Base-by-base conservation (phyloP, 805 yeast genomes). In the Wickerhamiella brachini region DNA sequence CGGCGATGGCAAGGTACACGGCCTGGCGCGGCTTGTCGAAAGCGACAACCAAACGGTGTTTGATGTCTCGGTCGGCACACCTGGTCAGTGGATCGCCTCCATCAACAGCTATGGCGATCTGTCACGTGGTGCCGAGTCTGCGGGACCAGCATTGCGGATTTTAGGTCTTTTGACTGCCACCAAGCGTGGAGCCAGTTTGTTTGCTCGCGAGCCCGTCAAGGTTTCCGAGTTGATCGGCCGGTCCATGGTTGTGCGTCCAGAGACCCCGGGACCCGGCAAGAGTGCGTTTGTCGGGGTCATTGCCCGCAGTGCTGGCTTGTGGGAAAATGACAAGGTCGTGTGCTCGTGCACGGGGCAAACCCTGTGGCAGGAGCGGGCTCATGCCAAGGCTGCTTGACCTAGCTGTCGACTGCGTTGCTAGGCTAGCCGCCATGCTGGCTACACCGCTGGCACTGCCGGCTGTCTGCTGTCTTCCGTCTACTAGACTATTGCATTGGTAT, bases 271-370 rank as follows among this genome's bases (percentile, higher is more conserved):
- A 13, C 21, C 58, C 56, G 7, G 51, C 56, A 47, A 50, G 5
- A 47, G 49, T 29, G 54, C 62, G 13, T 67, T 85, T 9, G 81
- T 81, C 48, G 97, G 98, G 29, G 95, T 90, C 22, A 79, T 93
- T 62, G 97, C 97, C 0, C 76, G 97, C 61, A 83, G 94, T 60
- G 97, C 98, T 1, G 98, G 98, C 15, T 85, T 80, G 23, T 93
- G 97, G 97, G 95, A 90, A 63, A 93, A 93, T 67, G 85, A 83
- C 58, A 90, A 90, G 68, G 80, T 80, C 53, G 95, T 90, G 2
- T 90, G 98, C 67, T 81, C 90, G 34, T 93, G 97, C 66, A 81
- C 90, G 15, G 98, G 98, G 17, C 87, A 88, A 72, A 85, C 95
- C 0, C 79, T 90, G 23, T 90, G 98, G 97, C 88, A 93, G 64